Conservation (phyloP, 352 stramenopile genomes). For the Pythium biforme region DNA sequence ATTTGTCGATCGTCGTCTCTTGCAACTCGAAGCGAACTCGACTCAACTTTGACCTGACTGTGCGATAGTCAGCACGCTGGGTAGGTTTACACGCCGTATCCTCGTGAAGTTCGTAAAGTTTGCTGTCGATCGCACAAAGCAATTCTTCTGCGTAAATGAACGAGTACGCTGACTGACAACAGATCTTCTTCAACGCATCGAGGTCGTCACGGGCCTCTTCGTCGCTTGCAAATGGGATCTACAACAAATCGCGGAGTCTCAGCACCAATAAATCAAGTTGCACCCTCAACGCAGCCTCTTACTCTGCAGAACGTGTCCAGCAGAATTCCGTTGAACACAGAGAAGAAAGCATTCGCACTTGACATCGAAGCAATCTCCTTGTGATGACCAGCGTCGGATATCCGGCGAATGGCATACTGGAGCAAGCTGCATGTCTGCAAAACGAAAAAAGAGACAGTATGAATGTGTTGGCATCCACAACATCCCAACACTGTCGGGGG, state of each 20-base stretch:
- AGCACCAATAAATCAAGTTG: background rate
- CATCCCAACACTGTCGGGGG: no score
- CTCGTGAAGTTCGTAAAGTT: slow-evolving; percentile 58
- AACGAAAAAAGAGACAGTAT: no score
- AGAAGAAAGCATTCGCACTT: slow-evolving; percentile 83
- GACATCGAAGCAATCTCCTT: slow-evolving; percentile 87
- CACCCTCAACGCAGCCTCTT: background rate
- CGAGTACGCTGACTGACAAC: slow-evolving; percentile 82
- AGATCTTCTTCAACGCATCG: slow-evolving; percentile 76
- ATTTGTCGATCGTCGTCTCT: slow-evolving; percentile 57
- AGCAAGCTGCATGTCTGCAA: slow-evolving; percentile 73
- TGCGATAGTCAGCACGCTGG: slow-evolving; percentile 43
- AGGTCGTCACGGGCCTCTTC: slow-evolving; percentile 78
- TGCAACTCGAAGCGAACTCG: slow-evolving; percentile 78
- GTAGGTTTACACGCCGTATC: slow-evolving; percentile 28
- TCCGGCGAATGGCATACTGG: slow-evolving; percentile 84
- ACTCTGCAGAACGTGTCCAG: slow-evolving; percentile 76
- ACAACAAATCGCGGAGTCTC: slow-evolving; percentile 1
- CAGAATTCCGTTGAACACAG: slow-evolving; percentile 81
- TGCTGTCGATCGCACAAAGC: slow-evolving; percentile 67
- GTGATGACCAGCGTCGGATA: slow-evolving; percentile 84
- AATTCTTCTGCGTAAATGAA: slow-evolving; percentile 81
- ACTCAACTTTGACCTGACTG: slow-evolving; percentile 68
- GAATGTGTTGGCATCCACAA: no score
- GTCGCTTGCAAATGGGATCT: slow-evolving; percentile 83